phyloP scores from a whole-genome alignment of 2,329 filamentous ascomycete species.

The Neonectria magnoliae region DNA sequence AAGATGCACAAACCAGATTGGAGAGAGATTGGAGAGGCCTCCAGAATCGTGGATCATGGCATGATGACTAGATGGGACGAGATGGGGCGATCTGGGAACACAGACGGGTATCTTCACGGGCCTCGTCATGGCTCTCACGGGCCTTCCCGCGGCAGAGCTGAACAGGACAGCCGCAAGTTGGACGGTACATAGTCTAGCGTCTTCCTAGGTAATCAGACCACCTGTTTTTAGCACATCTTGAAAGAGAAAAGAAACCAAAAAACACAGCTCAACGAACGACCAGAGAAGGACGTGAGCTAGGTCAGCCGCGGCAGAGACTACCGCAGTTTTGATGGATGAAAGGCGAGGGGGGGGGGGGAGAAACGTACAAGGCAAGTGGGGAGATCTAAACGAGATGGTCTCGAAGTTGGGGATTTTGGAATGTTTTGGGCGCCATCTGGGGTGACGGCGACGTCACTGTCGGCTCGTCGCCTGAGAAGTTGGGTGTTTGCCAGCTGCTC shows the following conservation, averaged over 20 bases:
- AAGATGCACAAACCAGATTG: background rate
- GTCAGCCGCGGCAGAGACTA: conserved; percentile 5
- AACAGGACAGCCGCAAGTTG: background rate
- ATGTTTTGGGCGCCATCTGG: background rate
- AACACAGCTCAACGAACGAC: background rate
- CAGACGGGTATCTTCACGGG: background rate
- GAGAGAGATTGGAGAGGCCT: background rate
- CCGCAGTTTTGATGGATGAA: background rate
- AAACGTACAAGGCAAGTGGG: background rate
- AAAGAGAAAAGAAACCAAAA: background rate
- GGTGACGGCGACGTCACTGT: conserved; percentile 10
- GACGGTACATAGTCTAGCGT: background rate
- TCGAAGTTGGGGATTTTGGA: background rate
- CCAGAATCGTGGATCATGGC: conserved; percentile 3
- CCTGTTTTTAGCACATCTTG: background rate
- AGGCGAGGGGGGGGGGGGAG: no score
- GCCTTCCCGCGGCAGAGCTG: background rate
- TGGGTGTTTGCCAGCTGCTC: background rate
- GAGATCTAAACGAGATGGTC: background rate
- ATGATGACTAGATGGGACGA: conserved; percentile 9
- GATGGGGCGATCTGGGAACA: background rate
- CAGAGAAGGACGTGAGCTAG: background rate
- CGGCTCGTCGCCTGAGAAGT: background rate
- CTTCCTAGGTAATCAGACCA: background rate
- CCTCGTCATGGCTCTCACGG: background rate